Percentiles rank a stretch among this genome's conserved stretches.
Evolutionary conservation across 139 green algal species (phyloP).

Genomic region (Mesotaenium endlicherianum): DNA sequence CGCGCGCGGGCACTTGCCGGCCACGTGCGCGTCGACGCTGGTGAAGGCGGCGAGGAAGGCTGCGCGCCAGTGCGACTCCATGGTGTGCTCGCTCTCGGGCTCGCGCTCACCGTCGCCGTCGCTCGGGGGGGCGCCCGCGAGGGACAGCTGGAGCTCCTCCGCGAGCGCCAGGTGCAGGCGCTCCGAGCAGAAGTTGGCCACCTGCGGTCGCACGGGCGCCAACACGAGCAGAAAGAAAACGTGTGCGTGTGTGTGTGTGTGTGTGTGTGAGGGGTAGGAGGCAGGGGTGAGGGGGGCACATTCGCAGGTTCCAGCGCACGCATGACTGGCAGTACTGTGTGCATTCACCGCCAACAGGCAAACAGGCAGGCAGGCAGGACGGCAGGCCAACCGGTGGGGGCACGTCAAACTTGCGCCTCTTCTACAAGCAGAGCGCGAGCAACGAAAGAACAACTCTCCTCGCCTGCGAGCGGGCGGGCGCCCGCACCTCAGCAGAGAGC

Average conservation of each 20-base stretch:
- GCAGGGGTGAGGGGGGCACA: not conserved
- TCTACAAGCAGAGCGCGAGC: too few species aligned
- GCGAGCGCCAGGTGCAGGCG: constrained; percentile 10
- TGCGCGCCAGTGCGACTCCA: constrained; percentile 18
- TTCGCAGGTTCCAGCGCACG: too few species aligned
- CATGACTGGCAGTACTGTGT: too few species aligned
- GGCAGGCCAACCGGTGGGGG: too few species aligned
- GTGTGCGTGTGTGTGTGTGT: too few species aligned
- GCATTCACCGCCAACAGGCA: too few species aligned
- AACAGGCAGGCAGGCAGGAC: too few species aligned
- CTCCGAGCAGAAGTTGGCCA: constrained; percentile 14
- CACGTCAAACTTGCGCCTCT: too few species aligned
- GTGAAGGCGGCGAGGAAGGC: constrained; percentile 16
- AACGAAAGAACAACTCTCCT: too few species aligned
- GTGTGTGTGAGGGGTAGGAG: not conserved
- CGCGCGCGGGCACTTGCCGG: not conserved
- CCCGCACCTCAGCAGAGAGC: too few species aligned
- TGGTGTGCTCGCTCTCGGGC: not conserved
- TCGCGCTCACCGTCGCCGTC: not conserved
- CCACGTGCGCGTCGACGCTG: constrained; percentile 28
- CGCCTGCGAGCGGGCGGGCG: too few species aligned
- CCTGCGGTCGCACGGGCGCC: constrained; percentile 1
- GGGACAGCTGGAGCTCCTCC: constrained; percentile 7
- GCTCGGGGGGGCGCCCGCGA: not conserved
- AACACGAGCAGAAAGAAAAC: not conserved